These are phyloP conservation scores for Durusdinium trenchii DNA, from an alignment of 73 alveolate genomes.

Conservation along the genomic window DNA sequence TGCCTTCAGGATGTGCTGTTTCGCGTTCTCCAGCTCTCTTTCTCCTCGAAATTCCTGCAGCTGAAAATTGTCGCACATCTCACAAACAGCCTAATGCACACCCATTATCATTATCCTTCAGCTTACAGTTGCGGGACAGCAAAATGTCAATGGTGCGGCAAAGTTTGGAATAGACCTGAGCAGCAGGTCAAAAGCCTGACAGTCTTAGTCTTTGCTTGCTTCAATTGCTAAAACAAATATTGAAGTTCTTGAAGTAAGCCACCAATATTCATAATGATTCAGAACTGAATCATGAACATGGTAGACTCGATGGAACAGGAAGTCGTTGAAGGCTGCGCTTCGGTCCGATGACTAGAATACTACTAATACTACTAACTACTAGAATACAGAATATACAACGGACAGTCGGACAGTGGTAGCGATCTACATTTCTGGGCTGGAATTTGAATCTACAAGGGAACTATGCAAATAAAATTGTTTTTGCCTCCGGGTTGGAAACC, in stretches of 20 bases:
- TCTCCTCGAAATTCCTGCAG: slow-evolving; percentile 37
- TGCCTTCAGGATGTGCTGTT: slow-evolving; percentile 39
- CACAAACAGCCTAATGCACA: background rate
- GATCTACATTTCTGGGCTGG: too few relatives aligned
- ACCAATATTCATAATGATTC: background rate
- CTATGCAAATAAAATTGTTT: too few relatives aligned
- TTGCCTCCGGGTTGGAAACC: too few relatives aligned
- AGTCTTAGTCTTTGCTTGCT: background rate
- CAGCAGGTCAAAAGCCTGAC: background rate
- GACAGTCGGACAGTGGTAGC: too few relatives aligned
- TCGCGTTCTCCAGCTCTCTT: slow-evolving; percentile 27
- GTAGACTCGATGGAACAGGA: too few relatives aligned
- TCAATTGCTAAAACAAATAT: background rate
- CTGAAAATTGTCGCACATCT: background rate
- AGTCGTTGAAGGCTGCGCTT: too few relatives aligned
- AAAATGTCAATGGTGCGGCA: slow-evolving; percentile 26
- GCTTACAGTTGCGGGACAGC: slow-evolving; percentile 38
- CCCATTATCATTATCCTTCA: background rate
- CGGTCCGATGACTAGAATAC: too few relatives aligned
- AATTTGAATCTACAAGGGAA: too few relatives aligned
- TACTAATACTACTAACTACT: too few relatives aligned
- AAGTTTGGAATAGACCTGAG: slow-evolving; percentile 1
- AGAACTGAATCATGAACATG: too few relatives aligned
- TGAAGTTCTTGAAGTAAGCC: background rate
- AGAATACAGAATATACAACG: too few relatives aligned